Base-by-base conservation (phyloP, 108 stramenopile genomes). In the Schizochytrium sp. region DNA sequence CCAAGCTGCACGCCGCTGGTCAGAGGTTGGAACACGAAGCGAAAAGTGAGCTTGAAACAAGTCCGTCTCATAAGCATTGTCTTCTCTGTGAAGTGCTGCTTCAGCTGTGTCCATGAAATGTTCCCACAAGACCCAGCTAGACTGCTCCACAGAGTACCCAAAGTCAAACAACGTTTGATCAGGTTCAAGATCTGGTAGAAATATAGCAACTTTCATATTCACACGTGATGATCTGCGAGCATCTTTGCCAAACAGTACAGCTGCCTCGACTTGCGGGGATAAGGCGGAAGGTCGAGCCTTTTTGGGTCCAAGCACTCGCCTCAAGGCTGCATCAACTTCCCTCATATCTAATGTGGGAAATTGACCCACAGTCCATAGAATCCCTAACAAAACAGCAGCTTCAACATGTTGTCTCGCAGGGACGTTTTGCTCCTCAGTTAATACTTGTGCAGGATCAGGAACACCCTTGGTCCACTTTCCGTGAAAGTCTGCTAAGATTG, bases 1-100 rank as follows among this genome's bases (percentile, higher is more conserved):
- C 64, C 64, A 69, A 7, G 64, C 64, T 44, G 64, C 64, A 44
- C 64, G 64, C 5, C 64, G 64, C 64, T 69, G 64, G 42, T 69
- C 19, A 7, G 64, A 38, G 42, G 64, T 69, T 12, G 44, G 15
- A 1, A 69, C 2, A 13, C 64, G 64, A 69, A 69, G 28, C 28
- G 28, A 28, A 28, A 28, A 28, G 28, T 28, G 28, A 28, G 28
- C 28, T 28, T 28, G 28, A 28, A 28, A 28, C 28, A 28, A 28
- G 28, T 28, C 28, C 28, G 28, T 28, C 28, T 28, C 28, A 28
- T 28, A 28, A 28, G 28, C 28, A 28, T 28, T 28, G 28, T 28
- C 28, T 28, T 28, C 28, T 28, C 28, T 28, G 28, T 28, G 28
- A 28, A 28, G 28, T 28, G 28, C 28, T 28, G 28, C 28, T 28